phyloP scores from a whole-genome alignment of 306 rosid species.

The Trifolium fragiferum region DNA sequence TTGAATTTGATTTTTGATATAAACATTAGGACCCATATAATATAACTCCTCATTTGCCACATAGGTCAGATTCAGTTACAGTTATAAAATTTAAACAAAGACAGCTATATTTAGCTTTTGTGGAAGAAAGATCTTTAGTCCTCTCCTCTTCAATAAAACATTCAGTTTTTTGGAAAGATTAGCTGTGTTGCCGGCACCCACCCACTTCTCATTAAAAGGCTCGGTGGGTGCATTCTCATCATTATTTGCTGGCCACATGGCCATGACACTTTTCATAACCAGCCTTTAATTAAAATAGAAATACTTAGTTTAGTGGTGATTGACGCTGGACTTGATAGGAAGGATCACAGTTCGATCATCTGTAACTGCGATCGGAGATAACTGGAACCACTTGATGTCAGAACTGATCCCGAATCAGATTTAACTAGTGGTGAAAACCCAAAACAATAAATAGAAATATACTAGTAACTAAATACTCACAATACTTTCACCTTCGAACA shows the following conservation, averaged over 20 bases:
- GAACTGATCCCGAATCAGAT: too few relatives aligned
- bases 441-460: too few relatives aligned
- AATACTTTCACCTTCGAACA: background rate
- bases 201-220: slow-evolving; percentile 6
- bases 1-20: too few relatives aligned
- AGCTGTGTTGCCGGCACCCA: slow-evolving; percentile 35
- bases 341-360: too few relatives aligned
- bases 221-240: background rate
- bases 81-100: background rate
- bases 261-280: background rate
- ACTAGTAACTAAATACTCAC: background rate
- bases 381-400: too few relatives aligned
- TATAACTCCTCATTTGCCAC: too few relatives aligned
- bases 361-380: too few relatives aligned
- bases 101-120: background rate
- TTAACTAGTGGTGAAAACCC: too few relatives aligned
- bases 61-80: background rate
- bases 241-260: slow-evolving; percentile 18
- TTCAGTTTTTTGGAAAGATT: slow-evolving; percentile 3
- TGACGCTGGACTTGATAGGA: too few relatives aligned
- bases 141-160: background rate
- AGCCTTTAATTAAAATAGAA: too few relatives aligned
- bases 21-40: too few relatives aligned
- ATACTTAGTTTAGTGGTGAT: too few relatives aligned
- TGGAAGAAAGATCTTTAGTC: background rate